These are phyloP conservation scores for Capsicum rhomboideum DNA, from an alignment of 257 asterid species.

Conservation along the genomic window DNA sequence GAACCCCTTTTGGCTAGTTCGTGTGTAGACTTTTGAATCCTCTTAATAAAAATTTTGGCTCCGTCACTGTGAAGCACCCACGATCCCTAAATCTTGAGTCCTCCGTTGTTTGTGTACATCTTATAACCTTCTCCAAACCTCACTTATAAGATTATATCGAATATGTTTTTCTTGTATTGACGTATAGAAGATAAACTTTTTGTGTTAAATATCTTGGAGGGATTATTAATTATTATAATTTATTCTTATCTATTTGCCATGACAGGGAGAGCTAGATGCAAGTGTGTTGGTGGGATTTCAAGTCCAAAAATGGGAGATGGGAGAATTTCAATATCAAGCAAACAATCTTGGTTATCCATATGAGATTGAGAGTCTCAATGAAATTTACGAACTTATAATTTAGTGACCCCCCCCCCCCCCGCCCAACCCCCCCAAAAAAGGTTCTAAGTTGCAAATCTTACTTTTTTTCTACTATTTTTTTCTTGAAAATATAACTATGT, in stretches of 20 bases:
- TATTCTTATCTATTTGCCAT: background rate
- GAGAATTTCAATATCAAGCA: slow-evolving; percentile 52
- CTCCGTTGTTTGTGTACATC: too few relatives aligned
- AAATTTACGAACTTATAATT: slow-evolving; percentile 61
- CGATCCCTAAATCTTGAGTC: too few relatives aligned
- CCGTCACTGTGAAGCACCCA: too few relatives aligned
- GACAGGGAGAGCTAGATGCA: slow-evolving; percentile 82
- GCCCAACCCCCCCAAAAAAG: too few relatives aligned
- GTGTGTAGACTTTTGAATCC: too few relatives aligned
- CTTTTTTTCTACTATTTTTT: background rate
- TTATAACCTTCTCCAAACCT: too few relatives aligned
- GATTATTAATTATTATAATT: background rate
- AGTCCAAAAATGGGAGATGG: slow-evolving; percentile 53
- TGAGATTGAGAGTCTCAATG: slow-evolving; percentile 47
- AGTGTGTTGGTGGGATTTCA: slow-evolving; percentile 84
- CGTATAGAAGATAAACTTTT: background rate
- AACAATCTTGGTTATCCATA: slow-evolving; percentile 59
- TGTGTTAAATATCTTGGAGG: background rate
- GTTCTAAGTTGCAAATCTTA: background rate
- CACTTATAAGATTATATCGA: too few relatives aligned
- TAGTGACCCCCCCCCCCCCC: too few relatives aligned
- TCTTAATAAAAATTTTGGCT: too few relatives aligned
- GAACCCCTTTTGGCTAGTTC: too few relatives aligned
- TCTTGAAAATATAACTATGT: background rate
- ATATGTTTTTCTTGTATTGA: too few relatives aligned